phyloP scores from a whole-genome alignment of 2,329 filamentous ascomycete species.

The Alternaria consortialis region DNA sequence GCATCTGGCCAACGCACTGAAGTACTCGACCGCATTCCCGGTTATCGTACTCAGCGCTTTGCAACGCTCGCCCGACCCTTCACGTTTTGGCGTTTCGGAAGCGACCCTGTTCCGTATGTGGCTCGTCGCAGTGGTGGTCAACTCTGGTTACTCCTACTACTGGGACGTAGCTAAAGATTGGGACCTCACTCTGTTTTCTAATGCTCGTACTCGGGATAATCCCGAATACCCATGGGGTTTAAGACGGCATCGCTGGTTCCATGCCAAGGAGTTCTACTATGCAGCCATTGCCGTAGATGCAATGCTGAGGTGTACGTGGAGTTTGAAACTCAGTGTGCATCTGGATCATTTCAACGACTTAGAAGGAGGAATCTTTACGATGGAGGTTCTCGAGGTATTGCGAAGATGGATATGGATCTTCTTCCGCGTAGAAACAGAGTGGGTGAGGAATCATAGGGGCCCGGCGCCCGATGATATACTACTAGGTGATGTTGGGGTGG shows the following conservation, averaged over 20 bases:
- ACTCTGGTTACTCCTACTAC: slow-evolving; percentile 96
- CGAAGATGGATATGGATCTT: slow-evolving; percentile 97
- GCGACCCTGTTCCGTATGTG: slow-evolving; percentile 64
- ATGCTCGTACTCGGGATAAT: slow-evolving; percentile 64
- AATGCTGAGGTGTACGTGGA: slow-evolving; percentile 87
- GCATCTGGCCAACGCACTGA: slow-evolving; percentile 91
- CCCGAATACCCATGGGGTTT: slow-evolving; percentile 79
- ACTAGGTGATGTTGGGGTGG: slow-evolving; percentile 68
- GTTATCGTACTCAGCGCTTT: slow-evolving; percentile 83
- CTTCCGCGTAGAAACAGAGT: slow-evolving; percentile 93
- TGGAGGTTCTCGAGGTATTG: slow-evolving; percentile 86
- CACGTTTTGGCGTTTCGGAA: slow-evolving; percentile 63
- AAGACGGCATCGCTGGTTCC: slow-evolving; percentile 76
- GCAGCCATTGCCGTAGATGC: slow-evolving; percentile 80
- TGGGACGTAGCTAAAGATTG: slow-evolving; percentile 98
- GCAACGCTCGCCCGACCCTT: slow-evolving; percentile 69
- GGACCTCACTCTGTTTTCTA: slow-evolving; percentile 85
- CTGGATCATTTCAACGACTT: slow-evolving; percentile 85
- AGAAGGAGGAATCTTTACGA: slow-evolving; percentile 86
- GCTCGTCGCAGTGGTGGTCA: slow-evolving; percentile 77
- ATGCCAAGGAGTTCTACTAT: slow-evolving; percentile 80
- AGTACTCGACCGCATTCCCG: slow-evolving; percentile 94
- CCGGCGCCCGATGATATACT: slow-evolving; percentile 74
- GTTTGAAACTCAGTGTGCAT: slow-evolving; percentile 82
- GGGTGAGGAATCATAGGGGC: slow-evolving; percentile 67